Conservation (phyloP, 169 alveolate species). For the Eimeria praecox region DNA sequence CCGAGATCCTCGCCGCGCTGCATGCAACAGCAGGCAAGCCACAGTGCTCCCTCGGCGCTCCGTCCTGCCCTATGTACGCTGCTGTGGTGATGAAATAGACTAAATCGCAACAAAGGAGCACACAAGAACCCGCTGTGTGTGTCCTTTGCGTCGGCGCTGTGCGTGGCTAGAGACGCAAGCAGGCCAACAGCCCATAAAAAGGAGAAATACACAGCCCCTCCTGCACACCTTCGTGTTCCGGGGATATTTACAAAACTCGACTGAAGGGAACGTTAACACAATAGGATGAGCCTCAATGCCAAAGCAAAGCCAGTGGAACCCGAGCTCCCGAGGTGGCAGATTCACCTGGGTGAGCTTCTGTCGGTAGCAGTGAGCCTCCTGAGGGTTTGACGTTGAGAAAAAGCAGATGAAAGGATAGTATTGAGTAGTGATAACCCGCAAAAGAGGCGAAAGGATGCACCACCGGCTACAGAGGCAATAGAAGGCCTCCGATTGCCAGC, state of each 20-base stretch:
- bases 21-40: not conserved
- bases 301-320: not conserved
- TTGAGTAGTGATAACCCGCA: not conserved
- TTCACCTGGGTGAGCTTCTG: not conserved
- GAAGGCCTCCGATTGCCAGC: constrained; percentile 9
- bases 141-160: not conserved
- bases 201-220: not conserved
- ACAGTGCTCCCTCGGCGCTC: not conserved
- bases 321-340: not conserved
- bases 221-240: too few species aligned
- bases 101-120: not conserved
- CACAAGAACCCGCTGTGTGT: not conserved
- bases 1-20: not conserved
- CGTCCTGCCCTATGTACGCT: not conserved
- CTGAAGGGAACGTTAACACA: too few species aligned
- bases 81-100: not conserved
- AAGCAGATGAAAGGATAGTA: not conserved
- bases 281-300: not conserved
- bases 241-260: too few species aligned
- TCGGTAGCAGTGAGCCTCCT: not conserved
- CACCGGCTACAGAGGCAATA: not conserved
- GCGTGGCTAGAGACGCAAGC: not conserved
- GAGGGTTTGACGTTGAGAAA: not conserved
- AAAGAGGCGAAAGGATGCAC: not conserved
- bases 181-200: not conserved